Evolutionary conservation across 306 rosid species (phyloP).

Genomic region (Alnus glutinosa): DNA sequence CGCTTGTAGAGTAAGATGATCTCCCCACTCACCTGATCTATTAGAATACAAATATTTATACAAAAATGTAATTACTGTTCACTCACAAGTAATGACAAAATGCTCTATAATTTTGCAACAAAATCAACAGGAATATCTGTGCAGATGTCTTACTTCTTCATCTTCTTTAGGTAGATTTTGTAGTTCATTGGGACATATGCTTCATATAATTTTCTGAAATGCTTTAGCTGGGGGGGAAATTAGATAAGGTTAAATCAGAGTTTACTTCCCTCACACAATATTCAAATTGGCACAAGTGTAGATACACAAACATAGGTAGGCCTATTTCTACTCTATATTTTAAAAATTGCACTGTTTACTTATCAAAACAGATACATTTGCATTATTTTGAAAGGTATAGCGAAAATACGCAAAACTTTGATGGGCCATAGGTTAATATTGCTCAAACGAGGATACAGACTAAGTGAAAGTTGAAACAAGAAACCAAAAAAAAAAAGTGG

Average conservation of each 20-base stretch:
- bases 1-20: conserved; percentile 94
- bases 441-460: neutral
- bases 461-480: neutral
- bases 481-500: neutral
- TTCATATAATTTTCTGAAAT: conserved; percentile 73
- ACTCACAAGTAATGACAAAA: conserved; percentile 25
- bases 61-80: conserved; percentile 34
- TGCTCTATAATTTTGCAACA: conserved; percentile 28
- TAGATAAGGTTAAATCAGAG: neutral
- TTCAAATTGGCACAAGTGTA: neutral
- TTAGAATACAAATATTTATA: conserved; percentile 29
- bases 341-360: neutral
- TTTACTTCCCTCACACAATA: conserved; percentile 5
- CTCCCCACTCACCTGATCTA: conserved; percentile 99
- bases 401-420: neutral
- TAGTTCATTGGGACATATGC: conserved; percentile 89
- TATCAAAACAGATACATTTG: neutral
- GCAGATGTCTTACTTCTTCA: conserved; percentile 83
- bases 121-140: conserved; percentile 35
- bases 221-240: conserved; percentile 64
- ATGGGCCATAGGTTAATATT: neutral
- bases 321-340: neutral
- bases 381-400: neutral
- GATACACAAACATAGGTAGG: neutral
- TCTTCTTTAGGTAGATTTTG: conserved; percentile 73